Percentiles rank a stretch among this genome's conserved stretches.
Evolutionary conservation across 345 rosid species (phyloP).

Genomic region (Eucalyptus paniculata): DNA sequence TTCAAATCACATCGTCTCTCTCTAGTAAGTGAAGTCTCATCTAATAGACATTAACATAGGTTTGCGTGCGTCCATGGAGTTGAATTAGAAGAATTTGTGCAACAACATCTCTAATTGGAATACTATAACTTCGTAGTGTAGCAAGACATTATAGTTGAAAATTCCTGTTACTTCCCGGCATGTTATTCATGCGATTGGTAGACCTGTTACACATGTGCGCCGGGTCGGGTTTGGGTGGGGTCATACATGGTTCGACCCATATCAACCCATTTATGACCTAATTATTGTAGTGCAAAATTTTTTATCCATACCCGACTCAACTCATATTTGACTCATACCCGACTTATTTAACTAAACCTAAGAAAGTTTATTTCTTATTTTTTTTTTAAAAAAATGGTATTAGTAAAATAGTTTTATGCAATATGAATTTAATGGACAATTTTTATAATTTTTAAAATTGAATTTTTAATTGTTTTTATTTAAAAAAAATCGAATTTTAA

Average conservation of each 20-base stretch:
- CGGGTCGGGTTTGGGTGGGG: rapidly evolving
- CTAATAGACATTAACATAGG: neutral
- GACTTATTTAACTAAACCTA: no score
- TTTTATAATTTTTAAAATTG: no score
- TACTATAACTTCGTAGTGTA: neutral
- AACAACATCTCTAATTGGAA: neutral
- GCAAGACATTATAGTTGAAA: neutral
- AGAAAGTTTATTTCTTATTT: rapidly evolving
- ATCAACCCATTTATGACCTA: no score
- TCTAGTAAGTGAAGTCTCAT: neutral
- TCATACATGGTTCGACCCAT: no score
- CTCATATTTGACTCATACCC: rapidly evolving
- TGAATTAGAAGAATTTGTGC: neutral
- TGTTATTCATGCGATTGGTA: neutral
- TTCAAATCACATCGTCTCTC: neutral
- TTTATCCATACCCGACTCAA: rapidly evolving
- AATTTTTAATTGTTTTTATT: rapidly evolving
- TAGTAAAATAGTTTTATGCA: rapidly evolving
- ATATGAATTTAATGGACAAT: no score
- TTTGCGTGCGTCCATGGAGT: neutral
- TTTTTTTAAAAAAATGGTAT: no score
- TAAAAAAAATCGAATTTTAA: no score
- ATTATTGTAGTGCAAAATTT: no score
- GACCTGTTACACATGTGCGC: rapidly evolving
- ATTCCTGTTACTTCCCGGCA: rapidly evolving